phyloP scores from a whole-genome alignment of 768 basidiomycete genomes.

The Auriscalpium orientale region DNA sequence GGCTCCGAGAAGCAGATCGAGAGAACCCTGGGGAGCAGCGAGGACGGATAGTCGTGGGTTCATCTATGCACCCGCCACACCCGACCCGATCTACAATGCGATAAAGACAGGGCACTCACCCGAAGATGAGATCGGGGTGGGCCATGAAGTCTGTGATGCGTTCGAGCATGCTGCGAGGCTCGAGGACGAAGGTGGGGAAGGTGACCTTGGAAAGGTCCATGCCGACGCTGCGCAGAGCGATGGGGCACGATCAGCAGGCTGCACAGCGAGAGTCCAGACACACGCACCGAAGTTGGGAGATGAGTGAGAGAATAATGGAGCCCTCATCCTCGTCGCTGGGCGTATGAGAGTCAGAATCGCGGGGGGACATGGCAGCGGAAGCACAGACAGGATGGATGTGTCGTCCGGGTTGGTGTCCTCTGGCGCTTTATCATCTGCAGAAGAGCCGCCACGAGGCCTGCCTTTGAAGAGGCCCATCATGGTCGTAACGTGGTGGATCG shows the following conservation, averaged over 20 bases:
- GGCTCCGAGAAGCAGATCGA: neutral
- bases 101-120: constrained; percentile 41
- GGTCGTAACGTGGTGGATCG: neutral
- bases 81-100: neutral
- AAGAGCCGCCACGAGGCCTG: constrained; percentile 59
- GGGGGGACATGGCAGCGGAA: constrained; percentile 18
- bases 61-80: no score
- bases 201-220: constrained; percentile 97
- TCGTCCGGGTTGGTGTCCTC: constrained; percentile 86
- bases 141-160: constrained; percentile 99
- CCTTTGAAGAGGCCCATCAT: constrained; percentile 80
- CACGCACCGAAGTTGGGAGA: constrained; percentile 77
- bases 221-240: constrained; percentile 55
- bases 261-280: neutral
- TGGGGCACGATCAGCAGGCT: neutral
- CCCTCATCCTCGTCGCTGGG: constrained; percentile 88
- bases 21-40: neutral
- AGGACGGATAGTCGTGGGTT: no score
- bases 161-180: constrained; percentile 95
- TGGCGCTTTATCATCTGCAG: constrained; percentile 56
- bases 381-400: constrained; percentile 77
- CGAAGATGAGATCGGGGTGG: constrained; percentile 95
- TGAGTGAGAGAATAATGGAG: constrained; percentile 78
- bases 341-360: constrained; percentile 16
- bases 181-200: constrained; percentile 91